Percentiles rank a stretch among this genome's conserved stretches.
phyloP scores from a whole-genome alignment of 2,329 filamentous ascomycete species.

The Colletotrichum spaethianum region DNA sequence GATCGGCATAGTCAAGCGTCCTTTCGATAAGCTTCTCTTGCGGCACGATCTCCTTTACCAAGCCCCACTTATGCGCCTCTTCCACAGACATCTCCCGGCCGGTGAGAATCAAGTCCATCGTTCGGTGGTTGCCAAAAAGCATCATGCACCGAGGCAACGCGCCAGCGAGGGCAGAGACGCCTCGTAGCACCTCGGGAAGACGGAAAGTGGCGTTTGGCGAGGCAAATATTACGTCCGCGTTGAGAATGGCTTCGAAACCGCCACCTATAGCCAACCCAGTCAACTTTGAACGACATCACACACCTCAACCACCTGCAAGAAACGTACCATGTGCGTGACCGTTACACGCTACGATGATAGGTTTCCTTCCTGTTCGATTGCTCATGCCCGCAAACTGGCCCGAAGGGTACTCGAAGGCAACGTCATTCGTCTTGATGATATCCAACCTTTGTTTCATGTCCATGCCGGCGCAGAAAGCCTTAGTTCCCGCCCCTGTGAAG shows the following conservation, averaged over 20 bases:
- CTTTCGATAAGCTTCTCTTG: conserved; percentile 49
- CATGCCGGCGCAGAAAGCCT: conserved; percentile 68
- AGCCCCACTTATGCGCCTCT: conserved; percentile 51
- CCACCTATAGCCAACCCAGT: conserved; percentile 44
- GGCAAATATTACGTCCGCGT: conserved; percentile 72
- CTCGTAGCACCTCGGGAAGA: conserved; percentile 71
- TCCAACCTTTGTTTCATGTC: conserved; percentile 64
- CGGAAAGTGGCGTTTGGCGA: conserved; percentile 65
- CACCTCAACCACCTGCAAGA: conserved; percentile 23
- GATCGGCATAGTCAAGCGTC: conserved; percentile 48
- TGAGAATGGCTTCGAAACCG: conserved; percentile 51
- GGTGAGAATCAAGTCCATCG: conserved; percentile 52
- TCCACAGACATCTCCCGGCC: conserved; percentile 46
- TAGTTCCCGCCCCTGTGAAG: conserved; percentile 64
- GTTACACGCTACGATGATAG: conserved; percentile 50
- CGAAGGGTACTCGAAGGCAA: conserved; percentile 50
- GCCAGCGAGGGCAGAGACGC: conserved; percentile 70
- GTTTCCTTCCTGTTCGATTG: conserved; percentile 52
- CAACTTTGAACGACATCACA: not conserved
- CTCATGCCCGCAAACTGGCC: conserved; percentile 54
- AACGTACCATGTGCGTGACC: conserved; percentile 50
- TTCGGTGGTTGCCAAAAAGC: conserved; percentile 51
- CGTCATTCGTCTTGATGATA: conserved; percentile 47
- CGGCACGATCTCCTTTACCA: conserved; percentile 49
- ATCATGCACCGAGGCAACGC: conserved; percentile 64